Evolutionary conservation across 2,329 filamentous ascomycete species (phyloP), one percentile per base, ranked within the genome.

Genomic region (Trichoderma asperellum): DNA sequence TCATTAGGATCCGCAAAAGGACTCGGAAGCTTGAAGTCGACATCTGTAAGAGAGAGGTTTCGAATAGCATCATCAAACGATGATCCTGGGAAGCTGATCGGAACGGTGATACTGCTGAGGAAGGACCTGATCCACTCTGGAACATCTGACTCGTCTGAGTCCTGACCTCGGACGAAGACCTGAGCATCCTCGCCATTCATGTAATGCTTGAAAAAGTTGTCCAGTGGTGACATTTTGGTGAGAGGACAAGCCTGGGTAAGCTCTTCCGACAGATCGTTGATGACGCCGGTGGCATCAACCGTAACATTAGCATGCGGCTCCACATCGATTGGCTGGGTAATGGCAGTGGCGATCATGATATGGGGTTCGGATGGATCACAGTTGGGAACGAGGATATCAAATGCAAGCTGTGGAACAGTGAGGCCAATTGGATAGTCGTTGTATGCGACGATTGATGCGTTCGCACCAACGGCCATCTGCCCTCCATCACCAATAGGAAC

Each of bases 121-220:
- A 99, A 85, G 63, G 94, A 89, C 16, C 87, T 87, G 59, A 97
- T 86, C 96, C 96, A 99, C 57, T 85, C 83, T 0, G 96, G 96
- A 0, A 93, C 92, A 40, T 89, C 84, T 1, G 86, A 83, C 21
- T 86, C 85, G 2, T 90, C 88, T 32, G 88, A 83, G 71, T 89
- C 86, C 68, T 92, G 92, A 32, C 95, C 96, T 61, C 92, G 91
- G 60, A 98, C 89, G 79, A 93, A 96, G 14, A 97, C 85, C 1
- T 89, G 93, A 0, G 92, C 91, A 68, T 92, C 85, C 53, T 92
- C 85, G 59, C 95, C 94, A 72, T 92, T 88, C 72, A 98, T 89
- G 77, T 97, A 98, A 65, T 89, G 89, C 56, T 88, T 88, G 67
- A 99, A 83, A 53, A 99, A 86, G 29, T 89, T 83, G 76, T 99